A percentile compares a stretch with the other conserved stretches of the same genome.
phyloP scores from a whole-genome alignment of 2,329 filamentous ascomycete genomes.

The Pestalotiopsis sp. region DNA sequence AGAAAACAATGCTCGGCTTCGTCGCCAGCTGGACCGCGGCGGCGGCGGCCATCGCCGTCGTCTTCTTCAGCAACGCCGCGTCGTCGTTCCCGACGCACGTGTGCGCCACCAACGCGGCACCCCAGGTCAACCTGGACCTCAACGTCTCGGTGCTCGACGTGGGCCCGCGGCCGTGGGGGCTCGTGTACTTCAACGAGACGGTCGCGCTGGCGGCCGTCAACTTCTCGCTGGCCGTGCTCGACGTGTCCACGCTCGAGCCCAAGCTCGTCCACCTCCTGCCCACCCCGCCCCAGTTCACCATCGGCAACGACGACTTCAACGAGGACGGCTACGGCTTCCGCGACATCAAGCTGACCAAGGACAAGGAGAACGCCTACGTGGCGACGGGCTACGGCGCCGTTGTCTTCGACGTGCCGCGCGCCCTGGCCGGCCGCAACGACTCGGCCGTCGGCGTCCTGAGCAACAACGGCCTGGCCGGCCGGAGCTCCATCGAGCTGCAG shows the following conservation, averaged over 20 bases:
- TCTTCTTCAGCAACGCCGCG: not conserved
- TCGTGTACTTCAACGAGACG: slow-evolving; percentile 3
- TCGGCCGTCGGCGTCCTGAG: slow-evolving; percentile 2
- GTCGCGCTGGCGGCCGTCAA: slow-evolving; percentile 7
- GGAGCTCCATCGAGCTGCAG: slow-evolving; percentile 3
- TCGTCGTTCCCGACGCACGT: slow-evolving; percentile 7
- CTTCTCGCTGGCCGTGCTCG: slow-evolving; percentile 3
- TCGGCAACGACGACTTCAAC: slow-evolving; percentile 2
- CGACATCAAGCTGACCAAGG: not conserved
- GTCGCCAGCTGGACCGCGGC: slow-evolving; percentile 1
- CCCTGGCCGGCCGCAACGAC: not conserved
- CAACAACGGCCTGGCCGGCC: not conserved
- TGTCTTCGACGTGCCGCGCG: not conserved
- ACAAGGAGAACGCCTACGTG: slow-evolving; percentile 1
- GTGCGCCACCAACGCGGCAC: slow-evolving; percentile 6
- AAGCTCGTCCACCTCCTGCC: not conserved
- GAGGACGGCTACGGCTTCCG: slow-evolving; percentile 8
- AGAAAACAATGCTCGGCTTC: not conserved
- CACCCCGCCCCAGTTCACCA: not conserved
- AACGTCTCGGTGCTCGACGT: not conserved
- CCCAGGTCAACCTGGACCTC: not conserved
- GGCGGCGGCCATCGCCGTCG: slow-evolving; percentile 1
- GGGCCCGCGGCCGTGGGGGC: slow-evolving; percentile 1
- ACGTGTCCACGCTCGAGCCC: not conserved
- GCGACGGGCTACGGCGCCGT: slow-evolving; percentile 10